These are phyloP conservation scores for Plasmodium ovale DNA, from an alignment of 169 alveolate genomes.

Conservation along the genomic window DNA sequence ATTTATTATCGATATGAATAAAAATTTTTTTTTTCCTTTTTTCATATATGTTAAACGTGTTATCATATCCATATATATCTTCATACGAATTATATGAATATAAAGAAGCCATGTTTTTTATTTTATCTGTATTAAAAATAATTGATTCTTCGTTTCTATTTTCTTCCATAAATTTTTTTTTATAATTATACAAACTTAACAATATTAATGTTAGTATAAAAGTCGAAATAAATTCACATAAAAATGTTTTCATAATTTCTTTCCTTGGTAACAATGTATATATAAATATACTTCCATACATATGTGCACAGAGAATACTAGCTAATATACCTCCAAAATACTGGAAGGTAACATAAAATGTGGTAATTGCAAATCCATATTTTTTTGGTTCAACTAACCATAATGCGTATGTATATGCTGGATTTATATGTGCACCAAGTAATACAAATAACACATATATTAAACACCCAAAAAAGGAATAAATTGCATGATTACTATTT, in stretches of 20 bases:
- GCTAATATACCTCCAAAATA: constrained; percentile 67
- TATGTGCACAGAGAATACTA: constrained; percentile 66
- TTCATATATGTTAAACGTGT: not conserved
- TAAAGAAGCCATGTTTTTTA: constrained; percentile 40
- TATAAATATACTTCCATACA: constrained; percentile 63
- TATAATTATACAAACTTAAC: constrained; percentile 63
- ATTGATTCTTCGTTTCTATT: constrained; percentile 47
- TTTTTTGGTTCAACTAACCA: constrained; percentile 66
- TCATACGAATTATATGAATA: constrained; percentile 25
- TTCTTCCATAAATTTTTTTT: constrained; percentile 51
- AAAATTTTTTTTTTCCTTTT: not conserved
- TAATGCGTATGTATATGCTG: constrained; percentile 68
- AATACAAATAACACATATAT: constrained; percentile 65
- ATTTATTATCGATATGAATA: constrained; percentile 55
- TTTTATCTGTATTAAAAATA: constrained; percentile 17
- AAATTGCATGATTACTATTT: constrained; percentile 57
- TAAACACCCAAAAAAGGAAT: constrained; percentile 66
- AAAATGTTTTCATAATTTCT: constrained; percentile 64
- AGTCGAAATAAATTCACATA: constrained; percentile 74
- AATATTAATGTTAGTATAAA: constrained; percentile 49
- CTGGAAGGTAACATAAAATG: constrained; percentile 56
- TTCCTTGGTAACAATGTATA: constrained; percentile 56
- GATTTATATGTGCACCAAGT: constrained; percentile 64
- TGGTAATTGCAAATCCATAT: constrained; percentile 65
- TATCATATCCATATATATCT: constrained; percentile 55